These are phyloP conservation scores for Russula dissimulans DNA, from an alignment of 768 basidiomycete genomes.

Conservation along the genomic window DNA sequence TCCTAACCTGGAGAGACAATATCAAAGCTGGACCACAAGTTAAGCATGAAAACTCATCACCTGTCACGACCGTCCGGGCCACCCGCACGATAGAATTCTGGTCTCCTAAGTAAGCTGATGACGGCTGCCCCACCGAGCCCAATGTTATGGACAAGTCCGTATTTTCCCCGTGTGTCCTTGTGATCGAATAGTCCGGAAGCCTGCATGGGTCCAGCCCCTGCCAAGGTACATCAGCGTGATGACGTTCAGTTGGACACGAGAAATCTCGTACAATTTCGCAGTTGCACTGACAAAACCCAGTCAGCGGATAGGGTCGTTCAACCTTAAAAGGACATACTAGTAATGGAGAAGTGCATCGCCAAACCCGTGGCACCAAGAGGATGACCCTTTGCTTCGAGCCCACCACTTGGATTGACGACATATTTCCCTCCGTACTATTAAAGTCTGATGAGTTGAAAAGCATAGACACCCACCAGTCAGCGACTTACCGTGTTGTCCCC, in stretches of 20 bases:
- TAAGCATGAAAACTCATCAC: constrained; percentile 26
- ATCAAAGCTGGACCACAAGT: neutral
- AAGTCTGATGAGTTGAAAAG: neutral
- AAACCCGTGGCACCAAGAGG: constrained; percentile 77
- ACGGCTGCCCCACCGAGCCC: constrained; percentile 77
- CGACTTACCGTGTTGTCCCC: constrained; percentile 67
- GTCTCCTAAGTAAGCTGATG: constrained; percentile 64
- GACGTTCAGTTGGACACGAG: neutral
- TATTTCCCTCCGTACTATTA: constrained; percentile 73
- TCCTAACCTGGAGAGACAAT: constrained; percentile 39
- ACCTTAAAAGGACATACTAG: constrained; percentile 38
- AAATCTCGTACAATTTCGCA: constrained; percentile 47
- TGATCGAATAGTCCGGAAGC: constrained; percentile 57
- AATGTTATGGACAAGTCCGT: constrained; percentile 74
- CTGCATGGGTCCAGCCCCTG: constrained; percentile 84
- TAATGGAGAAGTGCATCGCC: constrained; percentile 83
- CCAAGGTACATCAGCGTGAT: neutral
- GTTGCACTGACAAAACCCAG: constrained; percentile 46
- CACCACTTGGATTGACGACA: constrained; percentile 78
- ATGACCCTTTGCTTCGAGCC: constrained; percentile 83
- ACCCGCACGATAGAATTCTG: constrained; percentile 64
- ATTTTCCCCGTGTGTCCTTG: constrained; percentile 62
- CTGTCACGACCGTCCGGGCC: constrained; percentile 59
- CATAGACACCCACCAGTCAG: neutral
- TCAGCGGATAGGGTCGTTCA: neutral